Conservation (phyloP, 163 green algal genomes). For the Botryococcus braunii region DNA sequence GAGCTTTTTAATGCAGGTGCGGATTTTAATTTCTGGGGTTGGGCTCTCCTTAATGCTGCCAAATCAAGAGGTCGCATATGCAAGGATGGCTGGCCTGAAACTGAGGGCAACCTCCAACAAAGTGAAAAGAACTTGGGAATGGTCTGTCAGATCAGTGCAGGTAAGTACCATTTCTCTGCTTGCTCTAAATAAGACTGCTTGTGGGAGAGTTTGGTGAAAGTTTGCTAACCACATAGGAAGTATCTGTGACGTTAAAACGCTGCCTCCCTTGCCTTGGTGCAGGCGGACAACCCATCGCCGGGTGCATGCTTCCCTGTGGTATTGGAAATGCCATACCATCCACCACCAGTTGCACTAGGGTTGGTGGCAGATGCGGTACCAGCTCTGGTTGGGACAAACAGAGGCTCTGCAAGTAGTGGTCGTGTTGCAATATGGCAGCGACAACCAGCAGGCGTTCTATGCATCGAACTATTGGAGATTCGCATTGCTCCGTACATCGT, state of each 20-base stretch:
- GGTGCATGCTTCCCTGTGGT: constrained; percentile 28
- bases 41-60: constrained; percentile 51
- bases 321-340: constrained; percentile 16
- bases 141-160: constrained; percentile 30
- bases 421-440: constrained; percentile 38
- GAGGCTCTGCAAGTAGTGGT: constrained; percentile 20
- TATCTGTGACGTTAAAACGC: background rate
- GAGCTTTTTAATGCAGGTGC: constrained; percentile 21
- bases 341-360: background rate
- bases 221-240: too few species aligned
- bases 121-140: constrained; percentile 26
- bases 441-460: constrained; percentile 42
- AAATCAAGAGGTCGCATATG: constrained; percentile 52
- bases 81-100: constrained; percentile 16
- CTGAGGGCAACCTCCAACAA: constrained; percentile 19
- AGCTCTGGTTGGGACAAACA: background rate
- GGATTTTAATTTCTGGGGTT: constrained; percentile 34
- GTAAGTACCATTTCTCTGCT: background rate
- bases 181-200: background rate
- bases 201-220: background rate
- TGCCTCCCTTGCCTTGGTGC: too few species aligned
- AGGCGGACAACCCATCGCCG: constrained; percentile 46
- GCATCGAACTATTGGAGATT: constrained; percentile 42
- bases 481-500: constrained; percentile 27
- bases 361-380: constrained; percentile 3